Base-by-base conservation (phyloP, 1,284 basidiomycete genomes). In the Puccinia novopanici region DNA sequence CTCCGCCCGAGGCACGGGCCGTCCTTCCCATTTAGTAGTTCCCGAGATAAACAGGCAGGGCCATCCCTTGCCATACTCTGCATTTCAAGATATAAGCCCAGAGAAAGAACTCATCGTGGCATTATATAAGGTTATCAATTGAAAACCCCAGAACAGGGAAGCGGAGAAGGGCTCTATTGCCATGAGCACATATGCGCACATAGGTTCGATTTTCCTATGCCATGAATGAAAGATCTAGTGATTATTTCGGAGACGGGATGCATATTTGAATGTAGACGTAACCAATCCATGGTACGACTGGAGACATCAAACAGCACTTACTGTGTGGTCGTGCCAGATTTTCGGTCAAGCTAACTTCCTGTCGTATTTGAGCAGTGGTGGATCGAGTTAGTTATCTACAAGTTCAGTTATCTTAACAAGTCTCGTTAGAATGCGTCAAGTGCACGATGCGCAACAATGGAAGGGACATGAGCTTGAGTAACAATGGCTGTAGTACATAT, bases 1-100 rank as follows among this genome's bases (percentile, higher is more conserved):
- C 15, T 67, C 42, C 27, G 40, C 63, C 63, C 42, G 63, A 12
- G 42, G 63, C 63, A 67, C 63, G 63, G 40, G n/a, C 63, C n/a
- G 63, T 45, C 63, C 40, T 48, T 9, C 10, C 42, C 45, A 15
- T 8, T 22, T 67, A 67, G 63, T 42, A 48, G 42, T 24, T 42
- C n/a, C 42, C 63, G n/a, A n/a, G 40, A 45, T 67, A 42, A 67
- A 27, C 42, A 9, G n/a, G 42, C 63, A 67, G 63, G 63, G n/a
- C 63, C 19, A 45, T 65, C 34, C 42, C 2, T 15, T 15, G 17
- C 61, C 34, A 42, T 37, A 59, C 37, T 42, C 12, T 24, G 55
- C 24, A 5, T 12, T 37, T 19, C 1, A 8, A 63, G 13, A 63
- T 13, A 63, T 63, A 63, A 63, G 4, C 59, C 17, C 34, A 63